Evolutionary conservation across 169 alveolate species (phyloP), one percentile per base, ranked within the genome.

Genomic region (Plasmodium inui): DNA sequence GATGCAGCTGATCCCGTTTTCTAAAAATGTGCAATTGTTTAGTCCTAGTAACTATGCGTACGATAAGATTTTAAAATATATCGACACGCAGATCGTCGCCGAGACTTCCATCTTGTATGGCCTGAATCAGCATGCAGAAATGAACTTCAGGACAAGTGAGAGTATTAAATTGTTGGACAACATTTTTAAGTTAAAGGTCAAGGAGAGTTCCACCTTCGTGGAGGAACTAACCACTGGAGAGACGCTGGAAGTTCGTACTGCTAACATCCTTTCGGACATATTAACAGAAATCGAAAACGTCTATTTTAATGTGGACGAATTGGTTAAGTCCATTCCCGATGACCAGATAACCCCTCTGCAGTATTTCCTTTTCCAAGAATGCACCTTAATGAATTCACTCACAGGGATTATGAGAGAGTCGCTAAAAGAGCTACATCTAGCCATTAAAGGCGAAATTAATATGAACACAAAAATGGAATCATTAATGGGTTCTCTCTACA

Each of bases 371-470:
- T 76, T 93, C 90, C 93, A 85, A 73, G 93, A 86, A 81, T 80
- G 95, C 32, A 82, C 92, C 26, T 14, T 81, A 72, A 57, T 81
- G 93, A 85, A 84, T 84, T 37, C 82, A 50, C 32, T 82, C 19
- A 85, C 85, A n/a, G 70, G 44, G 22, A 46, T 73, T 22, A 92
- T 76, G 86, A 81, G 71, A 78, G 96, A 95, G 91, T 96, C 98
- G 19, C 96, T 98, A 82, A 95, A 95, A 92, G 99, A 98, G 94
- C 96, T 98, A 28, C 97, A 97, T 81, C 95, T 98, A 82, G 99
- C 99, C 26, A 97, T 99, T 93, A 98, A 98, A 94, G 99, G 99
- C 83, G 98, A 98, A 93, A 96, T 98, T 84, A 98, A 99, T 14
- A 97, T 98, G 97, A 97, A 98, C 84, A 99, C 97, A 50, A 95